Percentiles rank a stretch among this genome's conserved stretches.
Conservation (phyloP, 805 yeast genomes). For the Kazachstania psychrophila region DNA sequence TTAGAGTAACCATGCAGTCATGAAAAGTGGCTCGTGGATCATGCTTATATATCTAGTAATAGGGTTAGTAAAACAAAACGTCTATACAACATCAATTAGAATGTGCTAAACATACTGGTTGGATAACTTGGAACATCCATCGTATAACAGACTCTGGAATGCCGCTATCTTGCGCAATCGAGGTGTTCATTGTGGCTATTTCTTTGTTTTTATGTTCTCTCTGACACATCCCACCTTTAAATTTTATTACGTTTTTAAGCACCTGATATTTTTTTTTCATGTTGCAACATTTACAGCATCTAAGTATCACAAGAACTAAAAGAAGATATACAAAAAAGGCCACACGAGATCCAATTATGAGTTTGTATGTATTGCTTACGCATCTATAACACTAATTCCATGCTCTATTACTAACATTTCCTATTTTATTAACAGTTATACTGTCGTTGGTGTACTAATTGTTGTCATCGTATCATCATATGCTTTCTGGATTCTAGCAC, state of each 20-base stretch:
- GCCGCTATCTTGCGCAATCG: no score
- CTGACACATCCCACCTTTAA: no score
- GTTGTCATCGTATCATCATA: slow-evolving; percentile 49
- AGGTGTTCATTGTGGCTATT: no score
- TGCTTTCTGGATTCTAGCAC: slow-evolving; percentile 79
- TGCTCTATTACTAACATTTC: background rate
- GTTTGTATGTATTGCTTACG: slow-evolving; percentile 9
- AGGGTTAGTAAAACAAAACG: background rate
- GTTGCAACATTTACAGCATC: background rate
- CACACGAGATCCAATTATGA: slow-evolving; percentile 3
- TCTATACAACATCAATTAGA: no score
- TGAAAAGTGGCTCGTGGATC: slow-evolving; percentile 52
- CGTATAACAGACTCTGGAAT: slow-evolving; percentile 7
- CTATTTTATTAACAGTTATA: slow-evolving; percentile 36
- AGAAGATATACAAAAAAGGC: no score
- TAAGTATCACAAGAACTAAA: no score
- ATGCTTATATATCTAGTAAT: slow-evolving; percentile 39
- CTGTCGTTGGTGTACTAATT: slow-evolving; percentile 56
- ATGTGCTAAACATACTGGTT: slow-evolving; percentile 2
- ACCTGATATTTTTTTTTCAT: background rate
- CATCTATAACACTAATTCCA: background rate
- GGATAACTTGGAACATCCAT: slow-evolving; percentile 8
- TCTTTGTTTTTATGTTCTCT: no score
- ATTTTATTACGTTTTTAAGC: no score
- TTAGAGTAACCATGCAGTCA: slow-evolving; percentile 42